phyloP scores from a whole-genome alignment of 2,329 filamentous ascomycete genomes.

The Septoria linicola region DNA sequence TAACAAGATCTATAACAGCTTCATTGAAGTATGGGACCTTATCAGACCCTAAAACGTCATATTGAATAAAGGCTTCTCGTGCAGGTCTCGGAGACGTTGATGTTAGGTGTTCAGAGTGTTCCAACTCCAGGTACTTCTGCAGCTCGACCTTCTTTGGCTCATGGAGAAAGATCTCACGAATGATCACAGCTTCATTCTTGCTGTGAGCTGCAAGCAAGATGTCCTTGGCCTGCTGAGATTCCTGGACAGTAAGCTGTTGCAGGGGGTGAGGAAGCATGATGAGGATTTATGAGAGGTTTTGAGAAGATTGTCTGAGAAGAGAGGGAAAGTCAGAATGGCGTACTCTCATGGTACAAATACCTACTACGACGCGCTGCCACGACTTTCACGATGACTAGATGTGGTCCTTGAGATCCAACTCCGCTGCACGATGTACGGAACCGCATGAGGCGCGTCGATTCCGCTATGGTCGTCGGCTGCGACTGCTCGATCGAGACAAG shows the following conservation, averaged over 20 bases:
- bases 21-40: slow-evolving; percentile 56
- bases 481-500: background rate
- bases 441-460: background rate
- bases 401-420: too few species aligned
- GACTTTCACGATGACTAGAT: too few species aligned
- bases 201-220: slow-evolving; percentile 27
- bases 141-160: slow-evolving; percentile 35
- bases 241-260: slow-evolving; percentile 27
- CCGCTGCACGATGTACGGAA: background rate
- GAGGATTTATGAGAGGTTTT: background rate
- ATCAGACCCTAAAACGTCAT: slow-evolving; percentile 55
- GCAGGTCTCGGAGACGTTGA: slow-evolving; percentile 33
- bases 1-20: slow-evolving; percentile 43
- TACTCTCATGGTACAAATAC: background rate
- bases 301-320: background rate
- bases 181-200: slow-evolving; percentile 28
- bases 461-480: background rate
- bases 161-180: slow-evolving; percentile 35
- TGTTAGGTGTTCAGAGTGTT: slow-evolving; percentile 31
- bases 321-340: background rate
- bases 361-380: background rate
- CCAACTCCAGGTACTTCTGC: slow-evolving; percentile 31
- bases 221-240: slow-evolving; percentile 27
- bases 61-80: slow-evolving; percentile 55
- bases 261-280: slow-evolving; percentile 24